These are phyloP conservation scores for Eucalyptus polybractea DNA, from an alignment of 345 rosid genomes.

Conservation along the genomic window DNA sequence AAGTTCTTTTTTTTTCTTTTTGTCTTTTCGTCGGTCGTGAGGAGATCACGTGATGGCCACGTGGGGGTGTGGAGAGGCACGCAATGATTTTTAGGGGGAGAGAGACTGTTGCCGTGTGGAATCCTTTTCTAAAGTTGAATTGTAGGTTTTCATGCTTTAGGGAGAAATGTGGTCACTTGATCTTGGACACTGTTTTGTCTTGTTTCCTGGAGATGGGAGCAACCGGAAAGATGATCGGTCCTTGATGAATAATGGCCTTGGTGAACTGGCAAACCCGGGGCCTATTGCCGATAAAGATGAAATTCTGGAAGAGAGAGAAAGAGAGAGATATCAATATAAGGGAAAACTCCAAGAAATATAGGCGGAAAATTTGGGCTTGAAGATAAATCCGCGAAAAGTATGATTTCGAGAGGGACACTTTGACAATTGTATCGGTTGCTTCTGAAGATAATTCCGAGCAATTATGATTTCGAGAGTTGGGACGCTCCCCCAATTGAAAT, in stretches of 20 bases:
- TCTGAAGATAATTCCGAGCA: background rate
- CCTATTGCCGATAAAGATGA: background rate
- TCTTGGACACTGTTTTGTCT: background rate
- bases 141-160: background rate
- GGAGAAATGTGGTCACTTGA: background rate
- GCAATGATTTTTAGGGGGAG: background rate
- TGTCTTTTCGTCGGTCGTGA: background rate
- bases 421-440: background rate
- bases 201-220: background rate
- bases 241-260: background rate
- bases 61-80: background rate
- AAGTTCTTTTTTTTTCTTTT: background rate
- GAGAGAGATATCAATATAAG: background rate
- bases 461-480: background rate
- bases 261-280: background rate
- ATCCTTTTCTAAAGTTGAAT: background rate
- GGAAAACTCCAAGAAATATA: background rate
- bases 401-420: background rate
- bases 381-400: background rate
- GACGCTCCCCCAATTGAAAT: background rate
- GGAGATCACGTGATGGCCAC: background rate
- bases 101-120: background rate
- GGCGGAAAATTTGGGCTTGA: fast-evolving
- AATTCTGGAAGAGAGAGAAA: background rate
- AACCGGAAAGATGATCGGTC: background rate